These are phyloP conservation scores for Zygoascus flipseniorum DNA, from an alignment of 805 yeast species.

Conservation along the genomic window DNA sequence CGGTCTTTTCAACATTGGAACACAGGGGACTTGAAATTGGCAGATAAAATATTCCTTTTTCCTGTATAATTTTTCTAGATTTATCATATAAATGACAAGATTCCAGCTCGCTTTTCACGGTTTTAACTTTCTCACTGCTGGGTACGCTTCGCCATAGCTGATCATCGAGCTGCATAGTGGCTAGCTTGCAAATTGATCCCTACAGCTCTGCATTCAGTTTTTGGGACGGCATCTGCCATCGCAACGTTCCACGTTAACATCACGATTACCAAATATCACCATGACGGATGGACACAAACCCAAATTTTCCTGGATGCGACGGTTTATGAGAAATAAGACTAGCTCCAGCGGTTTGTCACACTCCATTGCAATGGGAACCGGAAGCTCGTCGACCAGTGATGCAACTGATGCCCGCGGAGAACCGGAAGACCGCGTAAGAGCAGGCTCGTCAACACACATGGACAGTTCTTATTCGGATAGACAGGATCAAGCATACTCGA, in stretches of 20 bases:
- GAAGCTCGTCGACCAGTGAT: background rate
- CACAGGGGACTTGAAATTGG: background rate
- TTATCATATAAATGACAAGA: background rate
- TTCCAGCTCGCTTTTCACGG: background rate
- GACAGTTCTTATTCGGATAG: no score
- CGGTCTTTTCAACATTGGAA: background rate
- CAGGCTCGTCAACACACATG: no score
- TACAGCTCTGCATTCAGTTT: no score
- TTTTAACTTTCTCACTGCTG: background rate
- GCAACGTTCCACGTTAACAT: no score
- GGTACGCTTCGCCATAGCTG: background rate
- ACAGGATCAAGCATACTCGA: no score
- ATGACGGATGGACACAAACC: background rate
- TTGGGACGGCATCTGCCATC: no score
- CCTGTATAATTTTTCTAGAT: background rate
- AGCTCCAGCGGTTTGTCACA: background rate
- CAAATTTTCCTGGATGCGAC: slow-evolving; percentile 3
- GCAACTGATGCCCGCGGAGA: background rate
- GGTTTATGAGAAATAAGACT: background rate
- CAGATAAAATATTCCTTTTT: background rate
- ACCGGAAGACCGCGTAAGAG: no score
- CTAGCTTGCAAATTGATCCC: no score
- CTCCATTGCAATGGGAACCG: background rate
- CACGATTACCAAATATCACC: no score
- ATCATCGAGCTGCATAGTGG: no score